These are phyloP conservation scores for Candida gorgasii DNA, from an alignment of 805 yeast genomes.

Conservation along the genomic window DNA sequence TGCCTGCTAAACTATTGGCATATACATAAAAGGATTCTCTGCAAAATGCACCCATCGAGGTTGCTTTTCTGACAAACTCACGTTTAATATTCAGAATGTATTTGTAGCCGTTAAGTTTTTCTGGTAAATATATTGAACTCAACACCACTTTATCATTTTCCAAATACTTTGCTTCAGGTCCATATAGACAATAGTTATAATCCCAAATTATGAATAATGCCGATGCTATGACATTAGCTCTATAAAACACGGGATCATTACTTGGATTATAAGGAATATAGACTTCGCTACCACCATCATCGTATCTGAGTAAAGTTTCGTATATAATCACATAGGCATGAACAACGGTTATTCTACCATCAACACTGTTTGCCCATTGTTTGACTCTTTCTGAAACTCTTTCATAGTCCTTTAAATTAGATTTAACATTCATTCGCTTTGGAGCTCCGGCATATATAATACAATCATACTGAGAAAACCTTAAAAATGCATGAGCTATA, in stretches of 20 bases:
- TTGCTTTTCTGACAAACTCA: not conserved
- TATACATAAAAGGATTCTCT: not conserved
- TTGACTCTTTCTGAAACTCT: conserved; percentile 48
- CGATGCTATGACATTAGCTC: conserved; percentile 42
- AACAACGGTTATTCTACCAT: conserved; percentile 53
- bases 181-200: conserved; percentile 47
- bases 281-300: conserved; percentile 1
- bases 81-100: conserved; percentile 32
- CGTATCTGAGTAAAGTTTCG: conserved; percentile 37
- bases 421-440: conserved; percentile 43
- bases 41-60: not conserved
- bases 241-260: conserved; percentile 41
- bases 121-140: conserved; percentile 7
- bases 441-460: conserved; percentile 28
- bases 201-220: conserved; percentile 50
- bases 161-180: conserved; percentile 37
- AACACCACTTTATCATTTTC: not conserved
- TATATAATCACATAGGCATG: conserved; percentile 57
- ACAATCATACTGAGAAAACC: conserved; percentile 25
- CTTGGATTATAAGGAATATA: conserved; percentile 45
- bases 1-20: not conserved
- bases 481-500: conserved; percentile 23
- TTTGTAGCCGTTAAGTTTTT: conserved; percentile 38
- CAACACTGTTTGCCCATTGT: conserved; percentile 49
- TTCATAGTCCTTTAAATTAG: conserved; percentile 38